Evolutionary conservation across 768 basidiomycete genomes (phyloP).

Genomic region (Clitopilus passeckerianus): DNA sequence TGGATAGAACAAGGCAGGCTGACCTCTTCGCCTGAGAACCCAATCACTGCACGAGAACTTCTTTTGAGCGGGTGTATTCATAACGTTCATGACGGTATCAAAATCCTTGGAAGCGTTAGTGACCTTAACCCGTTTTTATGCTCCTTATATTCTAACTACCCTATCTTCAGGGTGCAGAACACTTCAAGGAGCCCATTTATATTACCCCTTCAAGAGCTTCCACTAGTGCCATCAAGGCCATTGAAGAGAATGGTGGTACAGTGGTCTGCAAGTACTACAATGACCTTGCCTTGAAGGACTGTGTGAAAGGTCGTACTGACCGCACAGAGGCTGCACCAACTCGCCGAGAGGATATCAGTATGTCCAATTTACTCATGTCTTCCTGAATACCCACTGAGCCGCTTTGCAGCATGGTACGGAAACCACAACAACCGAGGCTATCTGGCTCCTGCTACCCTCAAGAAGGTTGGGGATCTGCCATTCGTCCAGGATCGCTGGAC

Average conservation of each 20-base stretch:
- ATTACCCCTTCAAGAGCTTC: conserved; percentile 84
- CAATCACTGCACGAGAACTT: conserved; percentile 85
- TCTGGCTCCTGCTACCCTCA: conserved; percentile 55
- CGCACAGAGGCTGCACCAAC: conserved; percentile 74
- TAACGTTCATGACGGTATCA: conserved; percentile 85
- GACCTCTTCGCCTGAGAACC: conserved; percentile 67
- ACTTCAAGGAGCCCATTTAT: conserved; percentile 68
- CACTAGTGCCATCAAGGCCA: conserved; percentile 76
- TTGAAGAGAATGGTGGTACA: conserved; percentile 78
- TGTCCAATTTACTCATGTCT: conserved; percentile 21
- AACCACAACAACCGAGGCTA: conserved; percentile 72
- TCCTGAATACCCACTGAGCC: conserved; percentile 2
- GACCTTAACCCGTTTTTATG: background rate
- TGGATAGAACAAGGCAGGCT: conserved; percentile 89
- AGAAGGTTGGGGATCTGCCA: conserved; percentile 44
- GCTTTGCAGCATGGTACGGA: conserved; percentile 68
- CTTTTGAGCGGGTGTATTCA: conserved; percentile 87
- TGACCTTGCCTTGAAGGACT: conserved; percentile 74
- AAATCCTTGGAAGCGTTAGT: conserved; percentile 80
- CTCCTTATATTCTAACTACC: background rate
- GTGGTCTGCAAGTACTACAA: conserved; percentile 94
- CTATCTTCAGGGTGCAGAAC: conserved; percentile 51
- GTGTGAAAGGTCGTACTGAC: conserved; percentile 67
- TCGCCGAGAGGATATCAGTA: conserved; percentile 81
- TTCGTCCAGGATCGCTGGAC: conserved; percentile 70